Percentiles rank a stretch among this genome's conserved stretches.
phyloP scores from a whole-genome alignment of 306 rosid species.

The Dryas alaskensis region DNA sequence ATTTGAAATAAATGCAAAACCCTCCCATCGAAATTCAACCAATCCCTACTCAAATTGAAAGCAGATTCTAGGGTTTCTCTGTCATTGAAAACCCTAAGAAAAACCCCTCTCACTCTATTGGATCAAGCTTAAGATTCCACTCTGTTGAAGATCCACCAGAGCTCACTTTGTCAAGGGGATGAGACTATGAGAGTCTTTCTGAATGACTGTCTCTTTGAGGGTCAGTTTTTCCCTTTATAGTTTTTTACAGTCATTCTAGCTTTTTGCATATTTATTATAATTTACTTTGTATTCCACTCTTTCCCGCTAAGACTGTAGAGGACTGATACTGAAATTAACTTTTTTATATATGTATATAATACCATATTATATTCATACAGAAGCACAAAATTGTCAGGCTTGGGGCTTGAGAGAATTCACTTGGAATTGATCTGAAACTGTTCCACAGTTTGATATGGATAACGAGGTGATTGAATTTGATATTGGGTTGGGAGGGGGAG shows the following conservation, averaged over 20 bases:
- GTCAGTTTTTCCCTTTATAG: constrained; percentile 15
- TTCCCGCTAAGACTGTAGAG: constrained; percentile 15
- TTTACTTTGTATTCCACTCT: constrained; percentile 2
- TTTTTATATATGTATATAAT: neutral
- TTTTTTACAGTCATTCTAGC: neutral
- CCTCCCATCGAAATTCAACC: constrained; percentile 6
- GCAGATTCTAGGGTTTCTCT: constrained; percentile 33
- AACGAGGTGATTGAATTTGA: constrained; percentile 83
- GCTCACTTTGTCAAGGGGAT: constrained; percentile 2
- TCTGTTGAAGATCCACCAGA: constrained; percentile 23
- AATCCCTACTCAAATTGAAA: neutral
- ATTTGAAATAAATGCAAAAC: neutral
- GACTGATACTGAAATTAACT: neutral
- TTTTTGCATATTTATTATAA: neutral
- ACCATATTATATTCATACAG: constrained; percentile 1
- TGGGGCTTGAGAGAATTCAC: constrained; percentile 6
- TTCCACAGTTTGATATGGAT: constrained; percentile 47
- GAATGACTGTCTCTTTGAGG: constrained; percentile 12
- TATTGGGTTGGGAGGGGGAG: constrained; percentile 78
- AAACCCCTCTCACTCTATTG: constrained; percentile 2
- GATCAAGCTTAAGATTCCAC: constrained; percentile 8
- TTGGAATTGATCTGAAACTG: constrained; percentile 11
- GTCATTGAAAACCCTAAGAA: constrained; percentile 25
- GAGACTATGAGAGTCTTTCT: neutral
- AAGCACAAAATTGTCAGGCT: constrained; percentile 4